Evolutionary conservation across 2,329 filamentous ascomycete genomes (phyloP).

Genomic region (Monosporascus sp.): DNA sequence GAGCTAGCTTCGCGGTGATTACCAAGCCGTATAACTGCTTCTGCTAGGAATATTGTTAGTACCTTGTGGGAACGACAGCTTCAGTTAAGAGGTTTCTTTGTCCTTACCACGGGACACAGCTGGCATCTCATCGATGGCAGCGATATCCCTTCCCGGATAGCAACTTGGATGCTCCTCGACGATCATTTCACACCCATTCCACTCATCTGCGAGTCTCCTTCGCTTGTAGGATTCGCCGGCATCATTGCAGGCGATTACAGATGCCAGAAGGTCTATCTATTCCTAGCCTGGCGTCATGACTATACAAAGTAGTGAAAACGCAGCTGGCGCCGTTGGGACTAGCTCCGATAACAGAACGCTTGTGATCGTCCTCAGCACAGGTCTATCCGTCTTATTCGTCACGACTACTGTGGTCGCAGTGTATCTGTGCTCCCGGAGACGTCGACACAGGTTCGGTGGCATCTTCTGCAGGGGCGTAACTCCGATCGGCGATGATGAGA

Average conservation of each 20-base stretch:
- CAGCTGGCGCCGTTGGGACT: conserved; percentile 6
- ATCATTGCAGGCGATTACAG: background rate
- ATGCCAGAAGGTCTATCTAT: background rate
- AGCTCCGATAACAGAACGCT: conserved; percentile 33
- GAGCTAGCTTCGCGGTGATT: background rate
- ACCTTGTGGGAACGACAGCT: background rate
- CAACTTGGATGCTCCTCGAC: background rate
- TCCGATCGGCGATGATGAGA: conserved; percentile 61
- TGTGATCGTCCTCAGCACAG: conserved; percentile 46
- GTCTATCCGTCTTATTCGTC: conserved; percentile 41
- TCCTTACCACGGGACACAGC: background rate
- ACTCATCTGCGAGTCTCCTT: no score
- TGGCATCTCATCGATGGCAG: background rate
- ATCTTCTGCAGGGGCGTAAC: conserved; percentile 52
- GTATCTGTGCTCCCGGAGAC: conserved; percentile 34
- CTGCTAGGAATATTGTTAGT: background rate
- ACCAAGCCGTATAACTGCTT: background rate
- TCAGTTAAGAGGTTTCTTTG: background rate
- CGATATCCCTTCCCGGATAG: background rate
- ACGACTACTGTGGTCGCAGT: conserved; percentile 31
- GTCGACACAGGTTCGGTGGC: conserved; percentile 30
- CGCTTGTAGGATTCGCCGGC: background rate
- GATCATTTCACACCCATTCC: background rate
- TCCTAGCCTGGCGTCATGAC: conserved; percentile 1
- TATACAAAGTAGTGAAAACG: conserved; percentile 4